Base-by-base conservation (phyloP, 2,329 filamentous ascomycete genomes). In the Cercospora sp. region DNA sequence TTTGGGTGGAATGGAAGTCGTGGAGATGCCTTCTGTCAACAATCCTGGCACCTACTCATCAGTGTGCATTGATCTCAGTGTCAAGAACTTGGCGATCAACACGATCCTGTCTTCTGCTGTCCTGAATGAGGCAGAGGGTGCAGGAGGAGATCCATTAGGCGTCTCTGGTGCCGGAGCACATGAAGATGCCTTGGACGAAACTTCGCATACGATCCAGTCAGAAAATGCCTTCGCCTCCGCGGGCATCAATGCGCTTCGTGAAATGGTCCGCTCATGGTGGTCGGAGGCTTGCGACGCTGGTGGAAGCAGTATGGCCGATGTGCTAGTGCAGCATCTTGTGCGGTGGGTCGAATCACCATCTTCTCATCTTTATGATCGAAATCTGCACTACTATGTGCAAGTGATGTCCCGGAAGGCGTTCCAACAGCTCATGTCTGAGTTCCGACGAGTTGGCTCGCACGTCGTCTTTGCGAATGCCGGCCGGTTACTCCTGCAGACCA, bases 241-340 rank as follows among this genome's bases (percentile, higher is more conserved):
- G 3, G 92, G 93, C 64, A 91, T 98, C 4, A 87, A 90, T 6
- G 95, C 99, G 0, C 85, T 99, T 3, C 90, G 95, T 13, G 96
- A 98, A 75, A 97, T 99, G 94, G 95, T 99, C 73, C 97, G 97
- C 79, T 88, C 92, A 2, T 99, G 96, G 96, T 99, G 95, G 95
- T 87, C 90, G 0, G 94, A 99, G 79, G 96, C 95, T 5, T 79
- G 78, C 63, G 72, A 67, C 7, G 67, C 92, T 77, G 89, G 88
- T 69, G 93, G 93, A 42, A 96, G 92, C 74, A 90, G 88, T 48
- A 97, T 99, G 93, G 96, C 96, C 0, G 95, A 99, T 80, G 89
- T 98, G 64, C 93, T 99, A 85, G 95, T 99, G 0, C 94, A 97
- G 77, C 94, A 99, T 80, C 86, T 99, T 4, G 93, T 99, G 20